phyloP scores from a whole-genome alignment of 1,139 yeast genomes.

The Suhomyces atakaporum region DNA sequence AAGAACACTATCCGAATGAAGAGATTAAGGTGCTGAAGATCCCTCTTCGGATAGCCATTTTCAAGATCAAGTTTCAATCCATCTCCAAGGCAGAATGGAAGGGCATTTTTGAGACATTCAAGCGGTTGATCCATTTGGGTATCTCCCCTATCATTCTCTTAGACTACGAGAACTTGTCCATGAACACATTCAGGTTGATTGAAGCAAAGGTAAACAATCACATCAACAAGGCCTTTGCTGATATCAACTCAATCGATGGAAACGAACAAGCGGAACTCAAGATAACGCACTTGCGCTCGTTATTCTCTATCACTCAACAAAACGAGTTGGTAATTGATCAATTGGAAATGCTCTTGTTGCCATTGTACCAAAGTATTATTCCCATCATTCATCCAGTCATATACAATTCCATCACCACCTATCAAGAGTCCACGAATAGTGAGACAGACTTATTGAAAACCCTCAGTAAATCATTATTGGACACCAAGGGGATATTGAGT shows the following conservation, averaged over 20 bases:
- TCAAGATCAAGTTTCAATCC: constrained; percentile 46
- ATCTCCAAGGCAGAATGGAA: constrained; percentile 35
- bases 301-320: constrained; percentile 22
- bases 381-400: constrained; percentile 67
- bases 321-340: constrained; percentile 22
- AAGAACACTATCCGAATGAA: constrained; percentile 36
- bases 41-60: constrained; percentile 53
- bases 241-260: constrained; percentile 18
- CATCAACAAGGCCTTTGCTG: constrained; percentile 30
- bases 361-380: constrained; percentile 47
- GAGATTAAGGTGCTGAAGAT: constrained; percentile 33
- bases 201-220: constrained; percentile 37
- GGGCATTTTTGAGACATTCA: constrained; percentile 52
- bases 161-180: constrained; percentile 37
- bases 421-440: constrained; percentile 35
- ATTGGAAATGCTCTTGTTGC: constrained; percentile 40
- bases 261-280: constrained; percentile 22
- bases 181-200: constrained; percentile 31
- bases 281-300: constrained; percentile 31
- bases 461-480: constrained; percentile 29
- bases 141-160: constrained; percentile 31
- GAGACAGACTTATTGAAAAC: constrained; percentile 32
- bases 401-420: constrained; percentile 37
- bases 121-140: constrained; percentile 53
- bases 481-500: constrained; percentile 39